These are phyloP conservation scores for Colletotrichum kahawae DNA, from an alignment of 2,329 filamentous ascomycete species.

Conservation along the genomic window DNA sequence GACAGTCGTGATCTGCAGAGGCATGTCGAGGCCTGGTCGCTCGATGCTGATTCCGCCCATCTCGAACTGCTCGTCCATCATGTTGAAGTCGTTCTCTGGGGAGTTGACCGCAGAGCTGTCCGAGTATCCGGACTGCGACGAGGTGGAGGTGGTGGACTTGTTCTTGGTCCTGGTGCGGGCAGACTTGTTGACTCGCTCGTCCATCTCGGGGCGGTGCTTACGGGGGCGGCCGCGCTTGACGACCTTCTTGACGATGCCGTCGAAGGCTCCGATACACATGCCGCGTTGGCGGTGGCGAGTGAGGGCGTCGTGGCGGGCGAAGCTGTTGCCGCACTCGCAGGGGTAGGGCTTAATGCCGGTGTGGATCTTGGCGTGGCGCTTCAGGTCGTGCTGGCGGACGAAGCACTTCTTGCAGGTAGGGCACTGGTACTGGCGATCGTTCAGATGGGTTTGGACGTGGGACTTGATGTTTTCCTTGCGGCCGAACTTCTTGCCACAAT, in stretches of 20 bases:
- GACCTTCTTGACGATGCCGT: conserved; percentile 69
- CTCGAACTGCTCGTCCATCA: conserved; percentile 42
- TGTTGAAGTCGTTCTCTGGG: conserved; percentile 52
- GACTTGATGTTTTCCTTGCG: conserved; percentile 99
- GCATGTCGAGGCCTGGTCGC: conserved; percentile 22
- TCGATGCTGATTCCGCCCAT: conserved; percentile 43
- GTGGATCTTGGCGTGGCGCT: conserved; percentile 97
- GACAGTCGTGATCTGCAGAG: conserved; percentile 36
- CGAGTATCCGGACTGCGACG: conserved; percentile 61
- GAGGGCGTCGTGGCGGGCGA: conserved; percentile 92
- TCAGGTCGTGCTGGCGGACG: conserved; percentile 95
- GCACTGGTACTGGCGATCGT: conserved; percentile 94
- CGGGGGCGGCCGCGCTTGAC: conserved; percentile 69
- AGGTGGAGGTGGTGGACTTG: conserved; percentile 51
- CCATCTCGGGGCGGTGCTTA: conserved; percentile 64
- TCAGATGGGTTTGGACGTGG: conserved; percentile 96
- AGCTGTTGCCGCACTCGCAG: conserved; percentile 92
- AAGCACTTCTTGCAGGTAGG: conserved; percentile 95
- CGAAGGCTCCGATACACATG: conserved; percentile 95
- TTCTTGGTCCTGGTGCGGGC: conserved; percentile 61
- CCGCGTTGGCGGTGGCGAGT: conserved; percentile 93
- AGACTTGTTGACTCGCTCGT: conserved; percentile 63
- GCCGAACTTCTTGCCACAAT: conserved; percentile 90
- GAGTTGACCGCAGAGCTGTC: conserved; percentile 62
- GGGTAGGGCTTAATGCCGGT: conserved; percentile 94